These are phyloP conservation scores for Lactuca saligna DNA, from an alignment of 129 eudicot species.

Conservation along the genomic window DNA sequence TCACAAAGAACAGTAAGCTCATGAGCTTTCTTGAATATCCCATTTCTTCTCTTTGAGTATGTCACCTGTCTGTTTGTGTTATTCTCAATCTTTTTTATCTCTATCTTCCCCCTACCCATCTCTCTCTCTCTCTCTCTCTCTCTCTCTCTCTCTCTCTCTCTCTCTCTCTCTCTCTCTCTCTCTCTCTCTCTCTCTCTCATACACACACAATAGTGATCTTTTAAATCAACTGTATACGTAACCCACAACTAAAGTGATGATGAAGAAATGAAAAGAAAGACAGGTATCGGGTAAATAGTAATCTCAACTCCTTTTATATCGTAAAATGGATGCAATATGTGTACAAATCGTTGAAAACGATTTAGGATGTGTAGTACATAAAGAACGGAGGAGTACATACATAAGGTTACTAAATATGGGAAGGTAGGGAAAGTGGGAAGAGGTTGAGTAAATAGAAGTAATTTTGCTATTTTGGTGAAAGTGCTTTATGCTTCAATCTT, in stretches of 20 bases:
- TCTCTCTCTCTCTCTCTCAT: constrained; percentile 9
- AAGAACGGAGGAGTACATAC: constrained; percentile 30
- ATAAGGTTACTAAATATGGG: constrained; percentile 25
- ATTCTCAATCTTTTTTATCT: constrained; percentile 72
- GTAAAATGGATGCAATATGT: not conserved
- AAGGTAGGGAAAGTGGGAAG: constrained; percentile 41
- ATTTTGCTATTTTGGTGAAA: constrained; percentile 38
- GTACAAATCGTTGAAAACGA: constrained; percentile 2
- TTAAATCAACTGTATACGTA: constrained; percentile 19
- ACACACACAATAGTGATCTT: not conserved
- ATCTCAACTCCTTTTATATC: constrained; percentile 19
- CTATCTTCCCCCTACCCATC: constrained; percentile 80
- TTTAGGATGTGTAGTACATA: constrained; percentile 28
- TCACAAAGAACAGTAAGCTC: constrained; percentile 79
- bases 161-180: constrained; percentile 18
- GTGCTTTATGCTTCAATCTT: constrained; percentile 28
- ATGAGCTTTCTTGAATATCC: constrained; percentile 85
- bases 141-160: constrained; percentile 14
- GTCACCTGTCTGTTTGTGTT: constrained; percentile 74
- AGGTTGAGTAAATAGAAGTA: constrained; percentile 39
- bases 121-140: constrained; percentile 16
- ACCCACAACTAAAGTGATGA: not conserved
- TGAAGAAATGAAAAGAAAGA: constrained; percentile 9
- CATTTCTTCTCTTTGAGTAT: constrained; percentile 84
- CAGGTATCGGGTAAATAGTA: not conserved